Conservation (phyloP, 2,329 filamentous ascomycete species). For the Alternaria conjuncta region DNA sequence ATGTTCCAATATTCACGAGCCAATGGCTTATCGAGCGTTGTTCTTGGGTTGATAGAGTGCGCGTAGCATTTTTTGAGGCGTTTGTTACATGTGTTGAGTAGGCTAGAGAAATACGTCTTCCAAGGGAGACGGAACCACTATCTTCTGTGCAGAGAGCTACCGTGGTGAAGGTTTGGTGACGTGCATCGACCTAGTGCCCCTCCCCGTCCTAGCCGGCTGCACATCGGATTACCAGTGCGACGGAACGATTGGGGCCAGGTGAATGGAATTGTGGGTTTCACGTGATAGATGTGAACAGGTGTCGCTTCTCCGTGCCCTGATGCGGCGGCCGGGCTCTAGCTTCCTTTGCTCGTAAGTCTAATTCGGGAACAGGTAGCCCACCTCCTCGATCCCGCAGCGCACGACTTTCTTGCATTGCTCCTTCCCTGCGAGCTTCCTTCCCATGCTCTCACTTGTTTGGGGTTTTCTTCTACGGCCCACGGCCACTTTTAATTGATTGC, state of each 20-base stretch:
- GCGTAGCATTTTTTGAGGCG: slow-evolving; percentile 30
- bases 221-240: not conserved
- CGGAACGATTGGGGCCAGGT: not conserved
- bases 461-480: slow-evolving; percentile 16
- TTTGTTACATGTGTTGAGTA: slow-evolving; percentile 3
- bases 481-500: slow-evolving; percentile 21
- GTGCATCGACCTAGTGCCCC: not conserved
- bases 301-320: slow-evolving; percentile 20
- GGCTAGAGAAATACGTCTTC: slow-evolving; percentile 8
- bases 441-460: slow-evolving; percentile 16
- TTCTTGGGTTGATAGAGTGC: slow-evolving; percentile 37
- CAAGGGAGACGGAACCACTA: not conserved
- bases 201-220: not conserved
- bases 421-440: slow-evolving; percentile 19
- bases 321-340: slow-evolving; percentile 17
- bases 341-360: slow-evolving; percentile 31
- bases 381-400: slow-evolving; percentile 28
- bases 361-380: slow-evolving; percentile 30
- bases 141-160: not conserved
- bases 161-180: not conserved
- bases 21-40: slow-evolving; percentile 24
- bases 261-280: slow-evolving; percentile 13
- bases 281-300: slow-evolving; percentile 19
- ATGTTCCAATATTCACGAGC: slow-evolving; percentile 36
- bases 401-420: slow-evolving; percentile 25